A percentile compares a stretch with the other conserved stretches of the same genome.
phyloP scores from a whole-genome alignment of 2,329 filamentous ascomycete species.

The Cercospora sojina region DNA sequence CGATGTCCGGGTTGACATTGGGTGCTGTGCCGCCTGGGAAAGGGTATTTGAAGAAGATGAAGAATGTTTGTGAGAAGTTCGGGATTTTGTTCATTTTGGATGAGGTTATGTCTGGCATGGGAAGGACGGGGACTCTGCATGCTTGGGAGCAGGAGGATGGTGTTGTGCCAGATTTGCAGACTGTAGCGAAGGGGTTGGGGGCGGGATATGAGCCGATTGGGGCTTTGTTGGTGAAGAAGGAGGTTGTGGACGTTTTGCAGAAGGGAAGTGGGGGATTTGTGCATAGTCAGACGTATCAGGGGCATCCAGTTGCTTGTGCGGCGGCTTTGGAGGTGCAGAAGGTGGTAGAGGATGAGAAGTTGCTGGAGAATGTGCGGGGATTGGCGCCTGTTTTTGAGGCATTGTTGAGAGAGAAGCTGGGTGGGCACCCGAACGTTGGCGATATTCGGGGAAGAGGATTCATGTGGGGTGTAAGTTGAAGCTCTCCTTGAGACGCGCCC shows the following conservation, averaged over 20 bases:
- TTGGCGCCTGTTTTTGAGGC: slow-evolving; percentile 52
- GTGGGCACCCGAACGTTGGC: slow-evolving; percentile 52
- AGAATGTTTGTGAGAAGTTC: slow-evolving; percentile 55
- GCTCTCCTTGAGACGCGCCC: neutral
- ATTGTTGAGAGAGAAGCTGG: slow-evolving; percentile 45
- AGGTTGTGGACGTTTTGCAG: slow-evolving; percentile 45
- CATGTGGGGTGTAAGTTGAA: slow-evolving; percentile 45
- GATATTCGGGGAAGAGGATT: slow-evolving; percentile 59
- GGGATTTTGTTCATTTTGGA: slow-evolving; percentile 58
- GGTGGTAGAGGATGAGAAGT: slow-evolving; percentile 54
- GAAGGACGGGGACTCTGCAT: slow-evolving; percentile 34
- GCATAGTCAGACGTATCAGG: slow-evolving; percentile 61
- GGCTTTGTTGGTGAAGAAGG: slow-evolving; percentile 54
- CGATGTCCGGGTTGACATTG: slow-evolving; percentile 46
- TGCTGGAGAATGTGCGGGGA: slow-evolving; percentile 55
- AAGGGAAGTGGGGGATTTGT: slow-evolving; percentile 46
- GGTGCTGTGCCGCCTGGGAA: slow-evolving; percentile 53
- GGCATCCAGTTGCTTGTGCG: slow-evolving; percentile 57
- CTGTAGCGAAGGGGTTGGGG: slow-evolving; percentile 63
- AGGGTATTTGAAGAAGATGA: slow-evolving; percentile 58
- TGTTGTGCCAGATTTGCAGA: slow-evolving; percentile 61
- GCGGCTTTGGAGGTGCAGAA: slow-evolving; percentile 61
- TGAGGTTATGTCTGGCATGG: slow-evolving; percentile 42
- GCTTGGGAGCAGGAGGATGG: slow-evolving; percentile 37
- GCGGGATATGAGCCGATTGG: slow-evolving; percentile 62